Base-by-base conservation (phyloP, 31 red algal species). In the Asparagopsis taxiformis region DNA sequence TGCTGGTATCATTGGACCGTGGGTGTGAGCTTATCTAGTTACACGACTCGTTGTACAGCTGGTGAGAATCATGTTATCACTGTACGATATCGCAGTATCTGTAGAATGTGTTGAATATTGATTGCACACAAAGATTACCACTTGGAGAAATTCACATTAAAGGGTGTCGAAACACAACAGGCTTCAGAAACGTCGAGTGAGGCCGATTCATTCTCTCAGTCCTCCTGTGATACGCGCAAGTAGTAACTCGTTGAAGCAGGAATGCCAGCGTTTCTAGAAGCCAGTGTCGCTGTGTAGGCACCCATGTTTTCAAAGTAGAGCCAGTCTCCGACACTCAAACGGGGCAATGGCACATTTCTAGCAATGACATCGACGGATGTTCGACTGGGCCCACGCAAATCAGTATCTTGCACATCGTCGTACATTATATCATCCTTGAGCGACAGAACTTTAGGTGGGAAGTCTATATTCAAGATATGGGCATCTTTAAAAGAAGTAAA, bases 221-320 rank as follows among this genome's bases (percentile, higher is more conserved):
- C n/a, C n/a, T n/a, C n/a, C n/a, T n/a, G n/a, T n/a, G n/a, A n/a
- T n/a, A n/a, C n/a, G n/a, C n/a, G n/a, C n/a, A n/a, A n/a, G 13
- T 46, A 46, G 41, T 46, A 46, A 46, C 6, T 13, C 8, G 13
- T 13, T 46, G 6, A 9, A 46, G 41, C 36, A 61, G 35, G 34
- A n/a, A 25, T 30, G 19, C 49, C 43, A 44, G 37, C 20, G 26
- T 72, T 31, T 33, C 54, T 41, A 22, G 76, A 37, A 5, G 82
- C 82, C 71, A 90, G 52, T 46, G 77, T 75, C 48, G 77, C 59
- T 1, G 94, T 97, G 41, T 97, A 97, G 29, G 94, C 94, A 38
- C 94, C 94, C 89, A 97, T 92, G 30, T 92, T 88, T 28, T 61
- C 59, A 70, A 81, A 97, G 29, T 59, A 89, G 0, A 97, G 68